A percentile compares a stretch with the other conserved stretches of the same genome.
These are phyloP conservation scores for Pseudogymnoascus sp. DNA, from an alignment of 2,329 filamentous ascomycete genomes.

Conservation along the genomic window DNA sequence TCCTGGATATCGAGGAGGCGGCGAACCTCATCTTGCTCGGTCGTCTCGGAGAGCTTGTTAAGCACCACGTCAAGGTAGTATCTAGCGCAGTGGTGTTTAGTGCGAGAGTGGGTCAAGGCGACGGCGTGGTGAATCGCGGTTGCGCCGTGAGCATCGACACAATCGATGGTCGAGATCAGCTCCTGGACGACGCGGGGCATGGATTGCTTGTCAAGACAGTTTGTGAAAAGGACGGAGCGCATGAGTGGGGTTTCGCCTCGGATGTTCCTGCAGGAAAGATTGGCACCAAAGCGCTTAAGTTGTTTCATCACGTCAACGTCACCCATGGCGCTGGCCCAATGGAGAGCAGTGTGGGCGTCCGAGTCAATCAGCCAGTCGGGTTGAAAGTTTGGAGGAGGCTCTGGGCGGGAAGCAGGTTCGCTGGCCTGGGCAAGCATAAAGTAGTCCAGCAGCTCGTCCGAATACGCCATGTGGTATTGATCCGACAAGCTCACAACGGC, in stretches of 20 bases:
- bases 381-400: conserved; percentile 79
- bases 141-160: conserved; percentile 70
- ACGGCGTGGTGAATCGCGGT: conserved; percentile 95
- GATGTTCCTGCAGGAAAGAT: conserved; percentile 61
- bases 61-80: conserved; percentile 92
- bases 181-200: conserved; percentile 81
- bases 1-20: conserved; percentile 76
- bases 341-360: conserved; percentile 83
- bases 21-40: conserved; percentile 69
- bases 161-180: conserved; percentile 72
- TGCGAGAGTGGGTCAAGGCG: conserved; percentile 72
- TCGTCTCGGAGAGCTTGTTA: conserved; percentile 74
- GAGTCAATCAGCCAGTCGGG: conserved; percentile 90
- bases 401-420: conserved; percentile 62
- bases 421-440: conserved; percentile 83
- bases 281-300: conserved; percentile 72
- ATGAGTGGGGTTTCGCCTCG: conserved; percentile 87
- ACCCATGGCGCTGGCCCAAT: conserved; percentile 97
- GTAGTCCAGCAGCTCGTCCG: conserved; percentile 90
- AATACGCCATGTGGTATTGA: conserved; percentile 82
- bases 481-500: conserved; percentile 58
- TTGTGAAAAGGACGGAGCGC: conserved; percentile 90
- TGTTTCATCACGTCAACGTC: conserved; percentile 87
- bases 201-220: conserved; percentile 88
- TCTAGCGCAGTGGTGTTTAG: conserved; percentile 79